phyloP scores from a whole-genome alignment of 1,284 basidiomycete species.

The Ceratobasidium papillatum region DNA sequence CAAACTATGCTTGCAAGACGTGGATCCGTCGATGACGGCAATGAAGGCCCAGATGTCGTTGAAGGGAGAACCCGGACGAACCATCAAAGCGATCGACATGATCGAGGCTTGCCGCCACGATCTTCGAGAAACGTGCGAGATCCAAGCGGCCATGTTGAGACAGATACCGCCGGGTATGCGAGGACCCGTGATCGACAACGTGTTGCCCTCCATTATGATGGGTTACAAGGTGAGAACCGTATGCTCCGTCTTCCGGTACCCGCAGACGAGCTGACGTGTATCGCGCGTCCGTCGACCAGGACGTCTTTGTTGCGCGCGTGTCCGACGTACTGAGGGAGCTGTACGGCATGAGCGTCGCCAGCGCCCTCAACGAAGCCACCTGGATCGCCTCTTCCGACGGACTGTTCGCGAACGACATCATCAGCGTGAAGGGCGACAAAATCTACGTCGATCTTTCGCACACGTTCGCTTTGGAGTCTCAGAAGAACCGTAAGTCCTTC shows the following conservation, averaged over 20 bases:
- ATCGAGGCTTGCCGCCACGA: background rate
- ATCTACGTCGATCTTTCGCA: background rate
- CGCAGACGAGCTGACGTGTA: background rate
- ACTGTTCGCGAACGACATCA: background rate
- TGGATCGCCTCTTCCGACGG: background rate
- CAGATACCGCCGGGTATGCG: background rate
- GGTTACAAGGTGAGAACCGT: background rate
- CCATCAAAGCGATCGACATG: background rate
- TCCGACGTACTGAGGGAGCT: background rate
- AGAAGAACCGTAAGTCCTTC: background rate
- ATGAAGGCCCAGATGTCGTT: background rate
- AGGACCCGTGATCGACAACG: background rate
- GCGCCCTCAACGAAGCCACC: background rate
- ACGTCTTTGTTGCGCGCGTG: background rate
- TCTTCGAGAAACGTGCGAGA: background rate
- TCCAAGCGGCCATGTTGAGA: background rate
- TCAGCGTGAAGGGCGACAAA: background rate
- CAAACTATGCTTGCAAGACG: background rate
- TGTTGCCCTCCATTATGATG: background rate
- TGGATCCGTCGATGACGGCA: background rate
- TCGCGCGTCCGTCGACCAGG: no score
- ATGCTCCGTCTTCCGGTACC: background rate
- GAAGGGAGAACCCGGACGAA: background rate
- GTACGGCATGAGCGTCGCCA: background rate
- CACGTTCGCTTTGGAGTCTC: background rate